A percentile compares a stretch with the other conserved stretches of the same genome.
Conservation (phyloP, 306 rosid species). For the Adenanthera pavonina region DNA sequence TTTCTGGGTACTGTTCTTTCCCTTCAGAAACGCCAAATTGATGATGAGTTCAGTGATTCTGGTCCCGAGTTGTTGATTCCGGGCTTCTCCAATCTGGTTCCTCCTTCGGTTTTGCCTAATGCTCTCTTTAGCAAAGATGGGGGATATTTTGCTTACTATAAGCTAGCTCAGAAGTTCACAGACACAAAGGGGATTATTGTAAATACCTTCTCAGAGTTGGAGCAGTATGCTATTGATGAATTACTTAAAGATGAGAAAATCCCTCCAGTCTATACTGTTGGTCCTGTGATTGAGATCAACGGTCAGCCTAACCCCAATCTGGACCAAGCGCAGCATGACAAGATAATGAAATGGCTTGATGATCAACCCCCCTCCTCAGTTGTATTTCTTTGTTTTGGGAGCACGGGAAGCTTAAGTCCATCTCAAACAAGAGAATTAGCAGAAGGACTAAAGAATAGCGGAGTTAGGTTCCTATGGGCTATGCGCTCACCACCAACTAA, state of each 20-base stretch:
- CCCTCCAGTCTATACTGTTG: constrained; percentile 66
- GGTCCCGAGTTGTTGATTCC: constrained; percentile 48
- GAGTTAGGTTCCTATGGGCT: constrained; percentile 66
- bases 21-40: constrained; percentile 38
- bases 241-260: constrained; percentile 39
- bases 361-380: constrained; percentile 47
- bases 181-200: constrained; percentile 65
- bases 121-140: constrained; percentile 46
- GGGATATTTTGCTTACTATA: constrained; percentile 50
- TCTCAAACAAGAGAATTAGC: constrained; percentile 68
- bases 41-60: constrained; percentile 40
- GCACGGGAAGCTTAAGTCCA: constrained; percentile 57
- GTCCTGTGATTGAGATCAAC: constrained; percentile 56
- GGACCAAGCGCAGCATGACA: constrained; percentile 47
- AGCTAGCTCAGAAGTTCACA: constrained; percentile 47
- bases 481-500: constrained; percentile 38
- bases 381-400: constrained; percentile 72
- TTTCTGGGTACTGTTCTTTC: constrained; percentile 46
- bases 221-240: constrained; percentile 44
- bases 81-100: constrained; percentile 49
- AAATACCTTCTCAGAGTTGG: constrained; percentile 58
- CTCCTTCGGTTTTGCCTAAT: constrained; percentile 51
- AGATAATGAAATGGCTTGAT: constrained; percentile 62
- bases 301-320: constrained; percentile 38
- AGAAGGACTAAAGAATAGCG: constrained; percentile 52